Conservation (phyloP, 306 rosid species). For the Gastrolobium bilobum region DNA sequence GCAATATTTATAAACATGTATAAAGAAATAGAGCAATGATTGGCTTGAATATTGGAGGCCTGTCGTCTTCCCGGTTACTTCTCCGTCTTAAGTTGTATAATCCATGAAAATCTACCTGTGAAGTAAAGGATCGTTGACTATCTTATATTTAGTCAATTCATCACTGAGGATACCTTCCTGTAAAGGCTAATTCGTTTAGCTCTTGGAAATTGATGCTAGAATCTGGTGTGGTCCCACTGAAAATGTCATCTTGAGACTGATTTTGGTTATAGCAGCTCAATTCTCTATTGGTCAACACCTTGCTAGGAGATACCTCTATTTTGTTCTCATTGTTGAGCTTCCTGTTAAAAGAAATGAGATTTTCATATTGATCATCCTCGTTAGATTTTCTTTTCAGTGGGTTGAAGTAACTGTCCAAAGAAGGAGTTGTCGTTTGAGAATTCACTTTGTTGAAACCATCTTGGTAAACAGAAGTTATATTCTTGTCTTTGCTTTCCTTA, state of each 20-base stretch:
- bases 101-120: slow-evolving; percentile 40
- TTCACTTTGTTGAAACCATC: slow-evolving; percentile 51
- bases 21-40: slow-evolving; percentile 35
- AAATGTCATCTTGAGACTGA: slow-evolving; percentile 50
- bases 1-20: slow-evolving; percentile 38
- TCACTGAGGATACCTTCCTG: slow-evolving; percentile 44
- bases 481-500: slow-evolving; percentile 43
- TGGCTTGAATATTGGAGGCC: background rate
- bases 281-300: slow-evolving; percentile 40
- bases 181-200: slow-evolving; percentile 51
- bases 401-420: slow-evolving; percentile 53
- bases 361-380: slow-evolving; percentile 54
- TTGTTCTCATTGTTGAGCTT: slow-evolving; percentile 44
- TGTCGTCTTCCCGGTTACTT: slow-evolving; percentile 14
- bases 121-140: slow-evolving; percentile 30
- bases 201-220: slow-evolving; percentile 55
- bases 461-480: slow-evolving; percentile 41
- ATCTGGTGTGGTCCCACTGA: slow-evolving; percentile 44
- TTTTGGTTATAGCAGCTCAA: slow-evolving; percentile 48
- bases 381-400: slow-evolving; percentile 47
- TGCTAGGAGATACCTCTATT: slow-evolving; percentile 40
- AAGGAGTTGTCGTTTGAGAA: slow-evolving; percentile 50
- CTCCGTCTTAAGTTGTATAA: slow-evolving; percentile 3
- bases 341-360: slow-evolving; percentile 49
- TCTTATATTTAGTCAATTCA: slow-evolving; percentile 32